Percentiles rank a stretch among this genome's conserved stretches.
These are phyloP conservation scores for Diaporthe longicolla DNA, from an alignment of 2,329 filamentous ascomycete genomes.

Conservation along the genomic window DNA sequence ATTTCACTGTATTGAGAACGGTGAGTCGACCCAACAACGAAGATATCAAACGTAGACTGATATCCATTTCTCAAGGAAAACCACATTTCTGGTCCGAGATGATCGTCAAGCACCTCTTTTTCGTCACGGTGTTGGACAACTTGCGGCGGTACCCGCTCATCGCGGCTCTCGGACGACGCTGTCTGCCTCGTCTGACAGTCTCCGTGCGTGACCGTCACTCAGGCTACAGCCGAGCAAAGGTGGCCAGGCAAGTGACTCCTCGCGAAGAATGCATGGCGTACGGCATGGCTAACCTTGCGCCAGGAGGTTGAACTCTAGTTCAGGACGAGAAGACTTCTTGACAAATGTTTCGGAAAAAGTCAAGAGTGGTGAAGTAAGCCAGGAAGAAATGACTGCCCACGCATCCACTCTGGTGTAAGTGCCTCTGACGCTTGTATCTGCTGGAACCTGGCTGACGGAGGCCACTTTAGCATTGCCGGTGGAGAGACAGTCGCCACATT, in stretches of 20 bases:
- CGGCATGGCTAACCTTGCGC: neutral
- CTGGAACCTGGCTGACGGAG: neutral
- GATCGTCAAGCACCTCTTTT: conserved; percentile 46
- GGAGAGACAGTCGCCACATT: conserved; percentile 34
- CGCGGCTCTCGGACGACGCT: conserved; percentile 17
- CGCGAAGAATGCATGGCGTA: no score
- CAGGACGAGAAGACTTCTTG: conserved; percentile 46
- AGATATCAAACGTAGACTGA: neutral
- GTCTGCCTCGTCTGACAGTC: conserved; percentile 20
- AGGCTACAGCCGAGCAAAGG: conserved; percentile 13
- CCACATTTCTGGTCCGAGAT: conserved; percentile 50
- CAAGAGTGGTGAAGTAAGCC: conserved; percentile 44
- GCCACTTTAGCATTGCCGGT: conserved; percentile 18
- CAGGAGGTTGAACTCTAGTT: neutral
- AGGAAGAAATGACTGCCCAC: conserved; percentile 49
- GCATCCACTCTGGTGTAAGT: conserved; percentile 45
- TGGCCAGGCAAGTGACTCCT: neutral
- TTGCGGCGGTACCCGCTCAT: conserved; percentile 44
- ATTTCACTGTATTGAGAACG: conserved; percentile 51
- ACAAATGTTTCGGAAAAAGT: conserved; percentile 43
- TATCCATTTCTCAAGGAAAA: conserved; percentile 35
- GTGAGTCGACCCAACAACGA: conserved; percentile 31
- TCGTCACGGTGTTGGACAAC: conserved; percentile 45
- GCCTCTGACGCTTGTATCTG: no score
- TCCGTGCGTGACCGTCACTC: conserved; percentile 13